Conservation (phyloP, 202 grass and related monocot species). For the Setaria italica region DNA sequence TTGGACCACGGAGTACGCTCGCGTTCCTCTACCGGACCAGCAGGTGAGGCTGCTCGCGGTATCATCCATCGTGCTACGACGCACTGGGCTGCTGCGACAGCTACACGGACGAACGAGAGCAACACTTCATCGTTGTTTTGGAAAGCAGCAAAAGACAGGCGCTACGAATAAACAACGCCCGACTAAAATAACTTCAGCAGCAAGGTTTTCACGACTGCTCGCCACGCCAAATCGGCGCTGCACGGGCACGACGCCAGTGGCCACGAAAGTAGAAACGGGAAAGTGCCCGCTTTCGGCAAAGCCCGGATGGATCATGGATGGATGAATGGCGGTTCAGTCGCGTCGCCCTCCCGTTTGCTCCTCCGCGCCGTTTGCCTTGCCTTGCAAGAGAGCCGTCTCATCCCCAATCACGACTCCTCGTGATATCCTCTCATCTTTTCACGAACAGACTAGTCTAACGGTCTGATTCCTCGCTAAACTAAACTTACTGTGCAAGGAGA, state of each 20-base stretch:
- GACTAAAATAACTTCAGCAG: background rate
- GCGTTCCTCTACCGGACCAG: background rate
- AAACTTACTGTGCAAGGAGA: background rate
- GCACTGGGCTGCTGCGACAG: background rate
- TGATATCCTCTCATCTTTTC: background rate
- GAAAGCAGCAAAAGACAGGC: background rate
- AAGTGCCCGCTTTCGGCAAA: constrained; percentile 19
- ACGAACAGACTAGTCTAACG: background rate
- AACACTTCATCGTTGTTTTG: background rate
- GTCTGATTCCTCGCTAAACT: background rate
- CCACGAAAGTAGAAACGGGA: background rate
- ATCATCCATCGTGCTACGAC: background rate
- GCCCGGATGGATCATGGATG: background rate
- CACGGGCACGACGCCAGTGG: background rate
- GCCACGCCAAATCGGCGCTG: background rate
- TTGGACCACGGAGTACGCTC: too few relatives aligned
- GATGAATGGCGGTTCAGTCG: background rate
- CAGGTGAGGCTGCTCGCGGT: background rate
- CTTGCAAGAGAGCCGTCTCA: background rate
- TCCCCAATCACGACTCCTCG: background rate
- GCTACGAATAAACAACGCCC: background rate
- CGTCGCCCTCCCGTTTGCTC: background rate
- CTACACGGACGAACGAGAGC: background rate
- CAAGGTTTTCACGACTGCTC: background rate
- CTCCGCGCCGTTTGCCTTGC: background rate